phyloP scores from a whole-genome alignment of 306 rosid genomes.

The Medicago ruthenica region DNA sequence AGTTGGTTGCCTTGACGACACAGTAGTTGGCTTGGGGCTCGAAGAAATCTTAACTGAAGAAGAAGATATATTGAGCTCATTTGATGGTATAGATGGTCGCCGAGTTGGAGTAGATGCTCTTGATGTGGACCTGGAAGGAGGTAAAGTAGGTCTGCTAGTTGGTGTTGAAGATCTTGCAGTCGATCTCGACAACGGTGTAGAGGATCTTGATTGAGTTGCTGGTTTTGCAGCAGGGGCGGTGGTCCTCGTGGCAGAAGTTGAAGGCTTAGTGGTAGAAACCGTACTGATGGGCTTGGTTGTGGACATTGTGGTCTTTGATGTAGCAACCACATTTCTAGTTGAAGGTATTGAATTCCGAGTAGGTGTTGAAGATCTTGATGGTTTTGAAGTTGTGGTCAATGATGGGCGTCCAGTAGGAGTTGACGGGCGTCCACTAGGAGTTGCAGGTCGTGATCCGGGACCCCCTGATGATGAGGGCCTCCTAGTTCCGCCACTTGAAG shows the following conservation, averaged over 20 bases:
- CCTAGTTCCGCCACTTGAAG: conserved; percentile 72
- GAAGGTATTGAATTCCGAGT: conserved; percentile 72
- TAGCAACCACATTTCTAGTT: conserved; percentile 51
- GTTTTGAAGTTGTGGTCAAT: conserved; percentile 61
- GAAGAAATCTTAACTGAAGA: conserved; percentile 60
- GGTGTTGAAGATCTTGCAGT: conserved; percentile 87
- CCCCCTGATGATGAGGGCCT: conserved; percentile 92
- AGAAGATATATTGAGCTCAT: conserved; percentile 61
- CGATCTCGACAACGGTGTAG: conserved; percentile 82
- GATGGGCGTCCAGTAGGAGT: conserved; percentile 85
- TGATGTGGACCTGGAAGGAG: conserved; percentile 76
- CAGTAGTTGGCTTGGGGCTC: conserved; percentile 61
- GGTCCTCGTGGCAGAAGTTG: conserved; percentile 49
- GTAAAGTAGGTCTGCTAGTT: conserved; percentile 76
- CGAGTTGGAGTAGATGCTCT: conserved; percentile 94
- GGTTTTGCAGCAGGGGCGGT: conserved; percentile 58
- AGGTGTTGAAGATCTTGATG: conserved; percentile 89
- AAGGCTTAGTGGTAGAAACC: conserved; percentile 53
- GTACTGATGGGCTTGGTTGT: conserved; percentile 49
- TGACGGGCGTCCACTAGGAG: conserved; percentile 81
- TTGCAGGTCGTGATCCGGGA: conserved; percentile 87
- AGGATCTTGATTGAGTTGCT: conserved; percentile 71
- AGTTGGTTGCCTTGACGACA: conserved; percentile 59
- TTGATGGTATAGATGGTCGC: conserved; percentile 68
- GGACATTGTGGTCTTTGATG: conserved; percentile 61